A percentile compares a stretch with the other conserved stretches of the same genome.
Conservation (phyloP, 169 alveolate genomes). For the Cryptosporidium viatorum region DNA sequence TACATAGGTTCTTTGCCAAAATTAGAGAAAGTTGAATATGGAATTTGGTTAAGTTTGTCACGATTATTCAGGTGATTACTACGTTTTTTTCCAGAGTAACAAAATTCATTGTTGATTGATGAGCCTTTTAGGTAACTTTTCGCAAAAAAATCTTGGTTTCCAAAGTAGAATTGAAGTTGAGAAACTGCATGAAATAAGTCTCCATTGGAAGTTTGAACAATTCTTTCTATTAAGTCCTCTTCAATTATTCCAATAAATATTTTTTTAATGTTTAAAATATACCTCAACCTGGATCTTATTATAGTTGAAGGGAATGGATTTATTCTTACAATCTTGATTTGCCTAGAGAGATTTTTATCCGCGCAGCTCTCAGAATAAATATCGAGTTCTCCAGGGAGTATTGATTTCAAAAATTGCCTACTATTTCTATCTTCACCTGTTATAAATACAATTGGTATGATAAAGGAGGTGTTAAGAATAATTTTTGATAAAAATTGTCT, state of each 20-base stretch:
- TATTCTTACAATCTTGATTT: constrained; percentile 15
- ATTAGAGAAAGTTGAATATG: neutral
- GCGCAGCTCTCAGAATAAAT: constrained; percentile 7
- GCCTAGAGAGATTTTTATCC: neutral
- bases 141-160: neutral
- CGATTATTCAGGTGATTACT: neutral
- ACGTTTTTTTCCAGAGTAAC: neutral
- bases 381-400: constrained; percentile 48
- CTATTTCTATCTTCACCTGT: constrained; percentile 22
- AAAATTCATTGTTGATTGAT: neutral
- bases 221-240: neutral
- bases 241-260: neutral
- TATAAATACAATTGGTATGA: constrained; percentile 53
- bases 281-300: constrained; percentile 5
- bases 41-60: neutral
- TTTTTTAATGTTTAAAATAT: constrained; percentile 1
- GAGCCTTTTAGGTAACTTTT: neutral
- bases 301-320: constrained; percentile 53
- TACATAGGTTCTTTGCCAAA: constrained; percentile 39
- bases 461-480: neutral
- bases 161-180: constrained; percentile 36
- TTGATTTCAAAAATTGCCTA: constrained; percentile 26
- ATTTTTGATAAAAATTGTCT: constrained; percentile 20
- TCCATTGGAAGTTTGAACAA: constrained; percentile 52
- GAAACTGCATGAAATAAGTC: constrained; percentile 49